Conservation (phyloP, 2,329 filamentous ascomycete genomes). For the Didymosphaeria variabile region DNA sequence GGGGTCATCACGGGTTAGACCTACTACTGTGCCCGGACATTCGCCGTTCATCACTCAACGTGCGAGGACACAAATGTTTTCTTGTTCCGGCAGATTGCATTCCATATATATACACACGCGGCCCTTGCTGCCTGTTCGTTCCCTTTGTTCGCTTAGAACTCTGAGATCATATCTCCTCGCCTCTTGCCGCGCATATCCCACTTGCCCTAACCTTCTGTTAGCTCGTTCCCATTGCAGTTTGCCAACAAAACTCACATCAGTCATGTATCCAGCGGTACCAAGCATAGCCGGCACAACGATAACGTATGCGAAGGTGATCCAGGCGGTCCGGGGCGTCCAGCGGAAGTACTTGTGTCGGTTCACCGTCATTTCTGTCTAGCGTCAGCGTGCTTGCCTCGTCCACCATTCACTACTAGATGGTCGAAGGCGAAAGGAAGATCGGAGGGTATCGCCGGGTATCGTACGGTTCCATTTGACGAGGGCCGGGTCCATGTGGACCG, state of each 20-base stretch:
- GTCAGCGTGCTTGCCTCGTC: conserved; percentile 19
- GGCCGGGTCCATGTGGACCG: conserved; percentile 63
- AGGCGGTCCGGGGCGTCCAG: conserved; percentile 86
- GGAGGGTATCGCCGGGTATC: conserved; percentile 40
- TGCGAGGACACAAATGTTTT: not conserved
- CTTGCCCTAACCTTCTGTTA: conserved; percentile 71
- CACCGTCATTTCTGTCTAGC: conserved; percentile 74
- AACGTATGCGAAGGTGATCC: conserved; percentile 80
- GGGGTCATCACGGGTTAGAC: too few relatives aligned
- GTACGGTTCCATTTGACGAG: conserved; percentile 64
- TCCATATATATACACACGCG: conserved; percentile 9
- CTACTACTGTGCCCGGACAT: too few relatives aligned
- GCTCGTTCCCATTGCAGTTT: conserved; percentile 2
- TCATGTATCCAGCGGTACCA: conserved; percentile 77
- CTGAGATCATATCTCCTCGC: conserved; percentile 81
- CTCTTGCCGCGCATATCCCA: conserved; percentile 87
- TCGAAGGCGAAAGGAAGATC: not conserved
- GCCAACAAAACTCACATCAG: conserved; percentile 76
- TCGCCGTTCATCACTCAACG: not conserved
- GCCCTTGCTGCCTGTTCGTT: not conserved
- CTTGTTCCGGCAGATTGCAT: not conserved
- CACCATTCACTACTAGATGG: not conserved
- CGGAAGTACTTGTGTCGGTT: conserved; percentile 95
- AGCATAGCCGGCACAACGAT: conserved; percentile 75
- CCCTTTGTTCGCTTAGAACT: conserved; percentile 66